Evolutionary conservation across 176 grass and related monocot genomes (phyloP), one percentile per base, ranked within the genome.

Genomic region (Oryza glaberrima): DNA sequence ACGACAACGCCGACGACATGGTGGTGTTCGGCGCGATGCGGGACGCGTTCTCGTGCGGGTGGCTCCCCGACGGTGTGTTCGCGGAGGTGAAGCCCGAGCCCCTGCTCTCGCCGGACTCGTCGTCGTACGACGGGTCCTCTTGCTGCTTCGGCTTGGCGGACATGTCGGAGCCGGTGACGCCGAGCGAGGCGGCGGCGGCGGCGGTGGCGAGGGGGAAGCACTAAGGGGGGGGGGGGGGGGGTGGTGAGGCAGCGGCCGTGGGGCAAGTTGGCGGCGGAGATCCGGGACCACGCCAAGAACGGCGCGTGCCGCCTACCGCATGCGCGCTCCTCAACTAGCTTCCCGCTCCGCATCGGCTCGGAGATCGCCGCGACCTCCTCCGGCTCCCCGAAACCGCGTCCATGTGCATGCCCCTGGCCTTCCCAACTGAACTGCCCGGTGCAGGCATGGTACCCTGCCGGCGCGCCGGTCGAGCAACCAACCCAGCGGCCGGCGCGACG

Each of bases 251-350:
- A 92, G 92, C 90, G 97, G 60, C 94, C 94, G 14, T 99, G 97
- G 97, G 97, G 97, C 35, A 99, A 99, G 78, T 99, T 91, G 84
- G 97, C 97, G 7, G 94, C 97, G 49, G 97, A 99, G 86, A 99
- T 99, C 65, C 79, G 97, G n/a, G 97, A 99, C 72, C 94, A 92
- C 16, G 90, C 92, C n/a, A 96, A 84, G 81, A 96, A 99, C 94
- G 97, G 94, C 38, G 97, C 97, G 15, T 75, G 92, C 94, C 44
- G 97, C 94, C 35, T 99, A 89, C 86, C 84, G 97, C 83, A 99
- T 99, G 97, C 76, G 97, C 97, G 56, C 90, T 99, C 85, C 94
- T 99, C 84, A 99, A 99, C 25, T 25, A 25, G 25, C 81, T 99
- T 96, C 90, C 97, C 97, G 14, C 86, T 94, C 72, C 90, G 90